Evolutionary conservation across 1,284 basidiomycete genomes (phyloP), one percentile per base, ranked within the genome.

Genomic region (Agroathelia rolfsii): DNA sequence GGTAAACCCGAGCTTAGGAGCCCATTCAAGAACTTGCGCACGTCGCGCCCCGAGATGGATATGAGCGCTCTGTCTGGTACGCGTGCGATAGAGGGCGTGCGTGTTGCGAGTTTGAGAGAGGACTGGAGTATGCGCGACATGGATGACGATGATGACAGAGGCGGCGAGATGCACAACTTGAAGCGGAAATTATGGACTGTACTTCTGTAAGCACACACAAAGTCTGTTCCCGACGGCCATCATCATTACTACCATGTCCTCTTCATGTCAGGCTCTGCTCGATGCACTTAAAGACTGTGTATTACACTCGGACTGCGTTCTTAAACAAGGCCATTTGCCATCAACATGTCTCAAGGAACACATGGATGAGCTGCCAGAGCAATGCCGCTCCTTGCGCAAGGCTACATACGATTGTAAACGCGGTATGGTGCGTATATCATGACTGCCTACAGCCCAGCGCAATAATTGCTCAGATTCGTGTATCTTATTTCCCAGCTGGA

Each of bases 351-450:
- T 90, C 35, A 75, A 69, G 45, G 53, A 83, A 21, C 81, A 87
- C 52, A 59, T 58, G 15, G 60, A 76, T 39, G 78, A 85, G 43
- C 62, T 90, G 21, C 86, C 86, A 5, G 72, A 80, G 45, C 65
- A 78, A 45, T 90, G 86, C 51, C 69, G 72, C 48, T 67, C 73
- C 13, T 56, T 90, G 34, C 66, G 86, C 32, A 75, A 72, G 50
- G 83, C 85, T 4, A 78, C 80, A 2, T 88, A 82, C 46, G 84
- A 90, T 45, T 90, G 86, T 59, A 90, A 90, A 55, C 68, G 85
- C 39, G 82, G 81, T 24, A 82, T 89, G 81, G 86, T 88, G 37
- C 39, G 79, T 64, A 15, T 10, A 16, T n/a, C 4, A n/a, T 36
- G 22, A 26, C 12, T 30, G 6, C 20, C 13, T 6, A 13, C 6